These are phyloP conservation scores for Aechmea fasciata DNA, from an alignment of 176 grass and related monocot species.

Conservation along the genomic window DNA sequence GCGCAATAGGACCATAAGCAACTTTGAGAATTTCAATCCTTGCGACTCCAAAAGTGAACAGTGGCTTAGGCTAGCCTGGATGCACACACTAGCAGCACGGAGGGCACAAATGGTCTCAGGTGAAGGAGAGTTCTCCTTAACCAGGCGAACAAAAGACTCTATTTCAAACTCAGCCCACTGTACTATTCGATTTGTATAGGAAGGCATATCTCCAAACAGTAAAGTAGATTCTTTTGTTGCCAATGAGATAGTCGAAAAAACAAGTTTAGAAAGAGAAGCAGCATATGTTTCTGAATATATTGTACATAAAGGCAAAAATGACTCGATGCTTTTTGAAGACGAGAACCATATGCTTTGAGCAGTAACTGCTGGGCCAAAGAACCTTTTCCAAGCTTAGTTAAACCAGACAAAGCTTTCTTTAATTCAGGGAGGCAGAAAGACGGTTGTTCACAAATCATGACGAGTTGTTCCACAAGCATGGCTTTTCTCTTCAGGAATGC, in stretches of 20 bases:
- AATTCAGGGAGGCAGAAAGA: slow-evolving; percentile 55
- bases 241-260: slow-evolving; percentile 82
- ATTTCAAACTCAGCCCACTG: slow-evolving; percentile 90
- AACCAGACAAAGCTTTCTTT: slow-evolving; percentile 55
- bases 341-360: slow-evolving; percentile 57
- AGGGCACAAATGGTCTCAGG: slow-evolving; percentile 67
- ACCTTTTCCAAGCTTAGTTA: slow-evolving; percentile 75
- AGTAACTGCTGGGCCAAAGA: slow-evolving; percentile 75
- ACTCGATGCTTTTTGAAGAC: slow-evolving; percentile 58
- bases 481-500: slow-evolving; percentile 60
- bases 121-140: slow-evolving; percentile 84
- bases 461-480: slow-evolving; percentile 71
- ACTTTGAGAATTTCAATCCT: slow-evolving; percentile 84
- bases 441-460: slow-evolving; percentile 58
- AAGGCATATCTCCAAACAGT: slow-evolving; percentile 55
- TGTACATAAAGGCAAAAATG: slow-evolving; percentile 76
- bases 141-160: slow-evolving; percentile 67
- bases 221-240: slow-evolving; percentile 58
- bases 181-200: slow-evolving; percentile 51
- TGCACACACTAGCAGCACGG: slow-evolving; percentile 72
- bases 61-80: slow-evolving; percentile 72
- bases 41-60: slow-evolving; percentile 62
- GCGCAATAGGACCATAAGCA: slow-evolving; percentile 64
- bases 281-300: slow-evolving; percentile 74
- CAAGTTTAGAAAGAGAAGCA: slow-evolving; percentile 74